Base-by-base conservation (phyloP, 257 asterid species). In the Haberlea rhodopensis region DNA sequence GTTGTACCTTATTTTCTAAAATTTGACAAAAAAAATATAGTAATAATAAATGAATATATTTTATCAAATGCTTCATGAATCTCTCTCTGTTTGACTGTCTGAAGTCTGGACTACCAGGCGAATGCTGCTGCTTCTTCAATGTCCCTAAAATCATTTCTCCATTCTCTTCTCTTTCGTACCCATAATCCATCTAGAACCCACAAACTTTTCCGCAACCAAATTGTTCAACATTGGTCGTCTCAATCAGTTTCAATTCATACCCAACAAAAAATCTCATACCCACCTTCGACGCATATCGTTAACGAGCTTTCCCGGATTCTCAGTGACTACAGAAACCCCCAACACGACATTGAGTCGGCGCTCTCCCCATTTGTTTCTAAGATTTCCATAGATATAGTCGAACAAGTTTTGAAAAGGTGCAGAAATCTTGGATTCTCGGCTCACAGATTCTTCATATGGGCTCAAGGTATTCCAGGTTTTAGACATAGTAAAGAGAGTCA, bases 371-470 rank as follows among this genome's bases (percentile, higher is more conserved):
- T 84, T 62, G 65, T 68, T 24, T 34, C 88, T 16, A 57, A 69
- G 2, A 62, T 92, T 48, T 81, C 91, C 27, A 18, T 78, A 0
- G 19, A 71, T 49, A 28, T 85, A 49, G 94, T 92, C 29, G 97
- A 89, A 61, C 85, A 86, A 61, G 97, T 92, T 15, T 78, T 92
- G 71, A 89, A 86, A 62, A 76, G 97, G 48, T 89, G 99, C 79
- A 87, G 71, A 60, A 81, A 81, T 71, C 89, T 92, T 10, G 95
- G 95, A 3, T 89, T 89, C 56, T 82, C 99, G 13, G 95, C 96
- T 26, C 97, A 92, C 65, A 84, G 99, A 59, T 90, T 92, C 91
- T 89, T 92, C 29, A 74, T 78, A 1, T 92, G 96, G 99, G 94
- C 95, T 26, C 82, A 75, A 72, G 62, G 49, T 27, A 43, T 87